Conservation (phyloP, 306 rosid species). For the Lathyrus aphaca region DNA sequence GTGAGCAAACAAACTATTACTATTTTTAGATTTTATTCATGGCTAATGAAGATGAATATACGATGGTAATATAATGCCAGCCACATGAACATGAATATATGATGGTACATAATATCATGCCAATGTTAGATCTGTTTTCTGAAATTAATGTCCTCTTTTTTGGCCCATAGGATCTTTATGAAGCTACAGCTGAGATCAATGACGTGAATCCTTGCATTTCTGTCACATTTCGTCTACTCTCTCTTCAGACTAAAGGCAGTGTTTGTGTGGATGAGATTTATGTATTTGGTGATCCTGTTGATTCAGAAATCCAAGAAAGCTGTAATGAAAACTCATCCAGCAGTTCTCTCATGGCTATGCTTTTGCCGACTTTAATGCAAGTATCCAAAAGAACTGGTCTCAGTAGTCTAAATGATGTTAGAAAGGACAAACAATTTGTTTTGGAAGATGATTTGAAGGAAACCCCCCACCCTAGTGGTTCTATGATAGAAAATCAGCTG, state of each 20-base stretch:
- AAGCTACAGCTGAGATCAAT: conserved; percentile 87
- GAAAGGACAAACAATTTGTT: conserved; percentile 45
- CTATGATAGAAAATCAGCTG: conserved; percentile 44
- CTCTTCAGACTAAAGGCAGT: conserved; percentile 70
- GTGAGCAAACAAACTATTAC: background rate
- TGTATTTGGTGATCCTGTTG: conserved; percentile 80
- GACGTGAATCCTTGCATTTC: conserved; percentile 80
- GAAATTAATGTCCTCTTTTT: conserved; percentile 31
- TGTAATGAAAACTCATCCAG: conserved; percentile 50
- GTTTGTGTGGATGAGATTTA: conserved; percentile 77
- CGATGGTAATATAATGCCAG: background rate
- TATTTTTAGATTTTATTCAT: background rate
- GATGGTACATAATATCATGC: background rate
- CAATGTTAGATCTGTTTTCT: conserved; percentile 30
- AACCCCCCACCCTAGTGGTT: conserved; percentile 37
- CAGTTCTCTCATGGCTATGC: conserved; percentile 82
- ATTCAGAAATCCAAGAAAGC: conserved; percentile 52
- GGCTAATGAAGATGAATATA: background rate
- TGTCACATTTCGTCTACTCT: conserved; percentile 75
- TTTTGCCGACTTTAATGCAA: conserved; percentile 79
- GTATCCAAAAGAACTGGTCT: conserved; percentile 62
- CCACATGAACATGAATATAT: background rate
- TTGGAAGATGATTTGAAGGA: conserved; percentile 39
- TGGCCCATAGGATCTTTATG: conserved; percentile 65
- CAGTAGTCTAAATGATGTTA: conserved; percentile 43